phyloP scores from a whole-genome alignment of 805 yeast genomes.

The Spathaspora gorwiae region DNA sequence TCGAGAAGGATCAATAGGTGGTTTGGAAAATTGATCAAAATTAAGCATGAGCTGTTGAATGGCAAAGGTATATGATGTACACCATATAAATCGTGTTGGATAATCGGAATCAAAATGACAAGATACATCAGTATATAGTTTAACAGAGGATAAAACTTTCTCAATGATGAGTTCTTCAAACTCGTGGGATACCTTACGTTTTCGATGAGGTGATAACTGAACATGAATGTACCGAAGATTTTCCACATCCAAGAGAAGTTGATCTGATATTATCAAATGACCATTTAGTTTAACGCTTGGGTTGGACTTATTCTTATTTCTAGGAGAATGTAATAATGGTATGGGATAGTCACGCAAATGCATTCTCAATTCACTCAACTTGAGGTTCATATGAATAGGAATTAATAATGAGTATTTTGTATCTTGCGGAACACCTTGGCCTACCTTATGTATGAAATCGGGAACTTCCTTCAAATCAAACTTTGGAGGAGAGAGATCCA shows the following conservation, averaged over 20 bases:
- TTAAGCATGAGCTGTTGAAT: slow-evolving; percentile 73
- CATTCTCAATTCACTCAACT: slow-evolving; percentile 56
- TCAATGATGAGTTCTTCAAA: slow-evolving; percentile 61
- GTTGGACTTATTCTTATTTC: slow-evolving; percentile 18
- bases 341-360: slow-evolving; percentile 84
- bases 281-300: slow-evolving; percentile 45
- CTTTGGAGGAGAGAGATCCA: slow-evolving; percentile 21
- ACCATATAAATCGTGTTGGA: slow-evolving; percentile 77
- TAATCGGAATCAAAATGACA: slow-evolving; percentile 50
- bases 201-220: slow-evolving; percentile 28
- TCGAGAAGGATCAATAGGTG: slow-evolving; percentile 82
- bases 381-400: slow-evolving; percentile 58
- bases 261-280: slow-evolving; percentile 66
- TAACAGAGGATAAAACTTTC: slow-evolving; percentile 72
- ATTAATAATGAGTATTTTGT: slow-evolving; percentile 62
- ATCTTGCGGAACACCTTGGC: slow-evolving; percentile 78
- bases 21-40: slow-evolving; percentile 81
- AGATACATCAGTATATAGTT: slow-evolving; percentile 59
- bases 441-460: slow-evolving; percentile 62
- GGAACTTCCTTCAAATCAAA: slow-evolving; percentile 41
- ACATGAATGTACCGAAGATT: slow-evolving; percentile 59
- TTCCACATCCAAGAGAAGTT: slow-evolving; percentile 43
- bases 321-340: slow-evolving; percentile 74
- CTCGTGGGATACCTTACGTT: slow-evolving; percentile 5
- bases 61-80: slow-evolving; percentile 78